Evolutionary conservation across 2,329 filamentous ascomycete species (phyloP).

Genomic region (Hymenoscyphus repandus): DNA sequence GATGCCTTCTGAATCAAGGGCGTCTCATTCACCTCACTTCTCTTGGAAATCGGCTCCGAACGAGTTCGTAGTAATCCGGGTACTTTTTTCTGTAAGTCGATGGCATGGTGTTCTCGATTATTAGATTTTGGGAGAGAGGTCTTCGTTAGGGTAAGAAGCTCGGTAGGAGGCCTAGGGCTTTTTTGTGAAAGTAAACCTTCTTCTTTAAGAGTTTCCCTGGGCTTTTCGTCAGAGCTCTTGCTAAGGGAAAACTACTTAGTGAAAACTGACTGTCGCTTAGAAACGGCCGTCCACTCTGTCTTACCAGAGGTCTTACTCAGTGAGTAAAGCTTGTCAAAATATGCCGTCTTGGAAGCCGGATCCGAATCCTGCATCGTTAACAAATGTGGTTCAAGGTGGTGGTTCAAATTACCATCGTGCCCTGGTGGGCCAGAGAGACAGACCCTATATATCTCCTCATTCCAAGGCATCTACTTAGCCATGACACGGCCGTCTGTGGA

Average conservation of each 20-base stretch:
- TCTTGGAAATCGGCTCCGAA: slow-evolving; percentile 20
- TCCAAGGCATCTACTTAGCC: too few species aligned
- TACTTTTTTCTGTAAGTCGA: slow-evolving; percentile 12
- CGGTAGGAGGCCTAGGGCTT: background rate
- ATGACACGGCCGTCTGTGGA: too few species aligned
- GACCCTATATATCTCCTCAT: too few species aligned
- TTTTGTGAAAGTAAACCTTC: background rate
- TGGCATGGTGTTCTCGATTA: background rate
- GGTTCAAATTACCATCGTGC: too few species aligned
- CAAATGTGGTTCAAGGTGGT: too few species aligned
- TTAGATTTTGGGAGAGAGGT: background rate
- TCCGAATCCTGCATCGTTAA: background rate
- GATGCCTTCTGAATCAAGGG: slow-evolving; percentile 12
- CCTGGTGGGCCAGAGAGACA: too few species aligned
- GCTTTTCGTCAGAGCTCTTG: too few species aligned
- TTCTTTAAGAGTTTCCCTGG: background rate
- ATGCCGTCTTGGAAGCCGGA: background rate
- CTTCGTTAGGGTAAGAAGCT: background rate
- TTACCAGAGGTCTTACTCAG: background rate
- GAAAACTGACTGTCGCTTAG: too few species aligned
- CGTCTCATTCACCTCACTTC: slow-evolving; percentile 12
- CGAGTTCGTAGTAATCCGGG: slow-evolving; percentile 19
- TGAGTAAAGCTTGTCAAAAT: background rate
- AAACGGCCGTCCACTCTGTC: too few species aligned
- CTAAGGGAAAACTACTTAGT: too few species aligned